Percentiles rank a stretch among this genome's conserved stretches.
Evolutionary conservation across 2,329 filamentous ascomycete species (phyloP).

Genomic region (Arthrobotrys iridis): DNA sequence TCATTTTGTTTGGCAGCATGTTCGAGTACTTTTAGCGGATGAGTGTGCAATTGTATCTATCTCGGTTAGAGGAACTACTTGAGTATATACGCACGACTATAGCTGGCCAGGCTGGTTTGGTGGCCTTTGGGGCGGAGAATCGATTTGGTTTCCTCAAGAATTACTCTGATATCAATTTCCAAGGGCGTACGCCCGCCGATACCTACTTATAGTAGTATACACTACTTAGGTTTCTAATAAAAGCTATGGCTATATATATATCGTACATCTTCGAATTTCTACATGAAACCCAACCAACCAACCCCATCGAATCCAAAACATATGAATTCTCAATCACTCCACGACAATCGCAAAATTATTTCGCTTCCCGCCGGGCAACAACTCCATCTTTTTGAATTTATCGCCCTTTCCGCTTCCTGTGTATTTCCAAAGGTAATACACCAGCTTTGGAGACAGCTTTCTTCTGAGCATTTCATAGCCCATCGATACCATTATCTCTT

Average conservation of each 20-base stretch:
- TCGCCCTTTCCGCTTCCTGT: slow-evolving; percentile 55
- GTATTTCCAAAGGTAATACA: slow-evolving; percentile 86
- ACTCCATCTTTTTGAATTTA: slow-evolving; percentile 75
- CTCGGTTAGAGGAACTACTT: neutral
- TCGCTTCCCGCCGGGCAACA: slow-evolving; percentile 77
- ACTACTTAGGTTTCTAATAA: too few relatives aligned
- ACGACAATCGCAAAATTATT: slow-evolving; percentile 93
- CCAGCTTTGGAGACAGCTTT: slow-evolving; percentile 83
- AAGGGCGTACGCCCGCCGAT: too few relatives aligned
- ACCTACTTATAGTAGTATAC: too few relatives aligned
- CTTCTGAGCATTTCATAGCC: slow-evolving; percentile 74
- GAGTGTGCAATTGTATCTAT: slow-evolving; percentile 15
- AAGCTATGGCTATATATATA: too few relatives aligned
- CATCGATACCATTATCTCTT: slow-evolving; percentile 77
- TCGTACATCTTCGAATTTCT: neutral
- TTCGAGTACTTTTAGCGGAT: slow-evolving; percentile 44
- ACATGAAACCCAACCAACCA: neutral
- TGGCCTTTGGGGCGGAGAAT: slow-evolving; percentile 16
- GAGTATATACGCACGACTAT: neutral
- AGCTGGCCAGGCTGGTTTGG: neutral
- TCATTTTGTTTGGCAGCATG: slow-evolving; percentile 21
- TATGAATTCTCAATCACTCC: slow-evolving; percentile 59
- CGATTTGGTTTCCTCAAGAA: neutral
- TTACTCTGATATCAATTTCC: neutral
- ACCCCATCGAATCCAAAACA: neutral